Evolutionary conservation across 371 early-diverging fungal species (phyloP).

Genomic region (Sporodiniella umbellata): DNA sequence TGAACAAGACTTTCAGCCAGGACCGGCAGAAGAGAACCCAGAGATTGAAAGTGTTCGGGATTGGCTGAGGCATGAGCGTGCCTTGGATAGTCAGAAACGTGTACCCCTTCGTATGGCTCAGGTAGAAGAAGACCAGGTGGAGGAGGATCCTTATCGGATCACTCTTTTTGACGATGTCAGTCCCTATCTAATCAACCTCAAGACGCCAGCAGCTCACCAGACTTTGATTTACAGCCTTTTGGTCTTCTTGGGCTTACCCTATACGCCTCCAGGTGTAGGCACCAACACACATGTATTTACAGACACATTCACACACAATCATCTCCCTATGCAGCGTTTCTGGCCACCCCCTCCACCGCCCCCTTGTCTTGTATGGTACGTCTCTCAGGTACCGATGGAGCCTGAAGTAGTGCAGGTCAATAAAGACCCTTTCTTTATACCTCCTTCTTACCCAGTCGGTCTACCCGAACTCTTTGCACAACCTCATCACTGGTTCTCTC

Average conservation of each 20-base stretch:
- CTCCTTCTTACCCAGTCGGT: slow-evolving; percentile 50
- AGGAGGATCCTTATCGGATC: slow-evolving; percentile 69
- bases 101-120: slow-evolving; percentile 29
- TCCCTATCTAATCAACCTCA: slow-evolving; percentile 55
- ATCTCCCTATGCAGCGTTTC: slow-evolving; percentile 33
- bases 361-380: slow-evolving; percentile 24
- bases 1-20: slow-evolving; percentile 9
- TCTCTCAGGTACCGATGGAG: slow-evolving; percentile 42
- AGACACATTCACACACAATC: slow-evolving; percentile 57
- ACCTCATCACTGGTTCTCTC: slow-evolving; percentile 38
- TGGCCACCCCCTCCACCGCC: slow-evolving; percentile 38
- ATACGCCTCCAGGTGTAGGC: slow-evolving; percentile 52
- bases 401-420: slow-evolving; percentile 25
- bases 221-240: slow-evolving; percentile 53
- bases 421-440: slow-evolving; percentile 35
- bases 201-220: slow-evolving; percentile 31
- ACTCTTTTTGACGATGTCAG: slow-evolving; percentile 73
- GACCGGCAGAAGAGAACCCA: slow-evolving; percentile 27
- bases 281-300: slow-evolving; percentile 44
- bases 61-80: slow-evolving; percentile 6
- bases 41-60: slow-evolving; percentile 5
- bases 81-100: slow-evolving; percentile 18
- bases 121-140: slow-evolving; percentile 25
- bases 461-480: slow-evolving; percentile 39
- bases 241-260: slow-evolving; percentile 52